These are phyloP conservation scores for Vigna nakashimae DNA, from an alignment of 306 rosid genomes.

Conservation along the genomic window DNA sequence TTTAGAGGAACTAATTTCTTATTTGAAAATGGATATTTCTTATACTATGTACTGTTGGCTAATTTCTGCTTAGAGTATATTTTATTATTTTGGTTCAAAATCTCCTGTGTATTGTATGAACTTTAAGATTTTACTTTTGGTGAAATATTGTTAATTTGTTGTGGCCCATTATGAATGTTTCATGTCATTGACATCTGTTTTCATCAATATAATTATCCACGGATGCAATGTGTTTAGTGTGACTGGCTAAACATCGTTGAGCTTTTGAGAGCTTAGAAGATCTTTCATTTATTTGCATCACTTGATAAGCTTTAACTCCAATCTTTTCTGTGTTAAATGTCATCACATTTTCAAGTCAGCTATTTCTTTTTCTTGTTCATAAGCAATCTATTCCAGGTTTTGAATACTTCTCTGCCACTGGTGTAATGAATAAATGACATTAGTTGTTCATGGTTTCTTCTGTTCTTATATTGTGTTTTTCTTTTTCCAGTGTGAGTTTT, in stretches of 20 bases:
- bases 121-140: slow-evolving; percentile 25
- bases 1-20: not conserved
- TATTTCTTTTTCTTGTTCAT: not conserved
- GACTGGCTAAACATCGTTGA: not conserved
- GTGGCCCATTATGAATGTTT: slow-evolving; percentile 17
- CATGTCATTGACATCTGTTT: not conserved
- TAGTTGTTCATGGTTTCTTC: slow-evolving; percentile 33
- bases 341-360: slow-evolving; percentile 2
- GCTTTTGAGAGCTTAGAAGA: slow-evolving; percentile 9
- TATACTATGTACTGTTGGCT: not conserved
- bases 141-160: slow-evolving; percentile 23
- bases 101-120: slow-evolving; percentile 16
- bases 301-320: not conserved
- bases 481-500: slow-evolving; percentile 62
- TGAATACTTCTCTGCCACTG: slow-evolving; percentile 11
- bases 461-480: slow-evolving; percentile 37
- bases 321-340: slow-evolving; percentile 1
- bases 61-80: slow-evolving; percentile 14
- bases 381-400: slow-evolving; percentile 6
- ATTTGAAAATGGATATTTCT: slow-evolving; percentile 5
- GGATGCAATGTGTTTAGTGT: not conserved
- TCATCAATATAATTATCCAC: slow-evolving; percentile 26
- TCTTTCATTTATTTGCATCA: slow-evolving; percentile 3
- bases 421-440: slow-evolving; percentile 12
- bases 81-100: slow-evolving; percentile 23